phyloP scores from a whole-genome alignment of 805 yeast genomes.

The Monosporozyma yasuniensis region DNA sequence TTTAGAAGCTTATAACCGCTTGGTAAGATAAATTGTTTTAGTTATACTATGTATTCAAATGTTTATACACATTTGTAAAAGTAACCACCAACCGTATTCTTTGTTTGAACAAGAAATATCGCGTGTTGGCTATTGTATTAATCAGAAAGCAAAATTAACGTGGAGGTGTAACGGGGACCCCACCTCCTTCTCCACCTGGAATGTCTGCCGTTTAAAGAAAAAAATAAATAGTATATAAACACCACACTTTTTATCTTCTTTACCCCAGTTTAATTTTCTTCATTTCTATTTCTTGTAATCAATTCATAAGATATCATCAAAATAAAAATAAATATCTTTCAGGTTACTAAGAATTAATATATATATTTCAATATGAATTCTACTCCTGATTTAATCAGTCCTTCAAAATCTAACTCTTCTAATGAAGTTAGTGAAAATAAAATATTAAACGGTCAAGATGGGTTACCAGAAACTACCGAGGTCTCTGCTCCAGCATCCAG shows the following conservation, averaged over 20 bases:
- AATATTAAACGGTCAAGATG: conserved; percentile 5
- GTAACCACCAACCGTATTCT: not conserved
- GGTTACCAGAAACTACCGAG: not conserved
- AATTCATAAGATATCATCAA: not conserved
- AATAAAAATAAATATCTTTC: not conserved
- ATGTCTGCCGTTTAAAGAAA: not conserved
- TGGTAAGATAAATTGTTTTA: too few relatives aligned
- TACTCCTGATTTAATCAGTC: conserved; percentile 12
- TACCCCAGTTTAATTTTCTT: not conserved
- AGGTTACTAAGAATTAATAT: conserved; percentile 20
- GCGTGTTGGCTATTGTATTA: not conserved
- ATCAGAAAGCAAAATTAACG: not conserved
- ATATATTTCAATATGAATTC: conserved; percentile 8
- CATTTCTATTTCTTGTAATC: not conserved
- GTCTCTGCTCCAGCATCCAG: conserved; percentile 2
- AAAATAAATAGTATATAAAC: not conserved
- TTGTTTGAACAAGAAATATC: not conserved
- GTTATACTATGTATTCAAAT: too few relatives aligned
- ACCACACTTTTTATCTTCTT: not conserved
- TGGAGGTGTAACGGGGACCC: not conserved
- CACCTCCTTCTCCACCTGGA: not conserved
- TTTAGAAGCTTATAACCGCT: too few relatives aligned
- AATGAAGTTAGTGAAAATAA: conserved; percentile 12
- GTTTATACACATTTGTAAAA: not conserved
- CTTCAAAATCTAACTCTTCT: conserved; percentile 12